Percentiles rank a stretch among this genome's conserved stretches.
Evolutionary conservation across 106 monocot genomes (phyloP).

Genomic region (Chionographis japonica): DNA sequence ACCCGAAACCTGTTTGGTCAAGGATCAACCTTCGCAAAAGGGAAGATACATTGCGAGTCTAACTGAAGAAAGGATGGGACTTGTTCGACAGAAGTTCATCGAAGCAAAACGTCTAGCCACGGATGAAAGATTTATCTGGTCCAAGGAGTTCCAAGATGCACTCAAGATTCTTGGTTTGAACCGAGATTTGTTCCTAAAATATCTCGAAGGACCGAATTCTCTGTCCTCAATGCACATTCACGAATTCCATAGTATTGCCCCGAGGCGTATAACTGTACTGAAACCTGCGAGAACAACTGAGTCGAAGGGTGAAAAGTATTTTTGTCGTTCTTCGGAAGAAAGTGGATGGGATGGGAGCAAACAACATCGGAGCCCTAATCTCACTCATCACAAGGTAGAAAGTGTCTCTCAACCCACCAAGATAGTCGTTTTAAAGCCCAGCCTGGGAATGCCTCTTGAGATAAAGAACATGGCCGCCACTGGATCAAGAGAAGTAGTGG

Average conservation of each 20-base stretch:
- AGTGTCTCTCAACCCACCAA: constrained; percentile 30
- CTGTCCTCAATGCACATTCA: constrained; percentile 17
- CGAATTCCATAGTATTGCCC: constrained; percentile 1
- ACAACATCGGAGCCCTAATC: neutral
- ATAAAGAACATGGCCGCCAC: constrained; percentile 1
- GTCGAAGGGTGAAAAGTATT: neutral
- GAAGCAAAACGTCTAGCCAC: constrained; percentile 48
- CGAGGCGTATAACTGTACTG: constrained; percentile 30
- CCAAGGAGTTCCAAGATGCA: constrained; percentile 54
- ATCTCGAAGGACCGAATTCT: constrained; percentile 40
- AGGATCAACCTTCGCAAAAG: neutral
- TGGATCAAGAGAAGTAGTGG: constrained; percentile 32
- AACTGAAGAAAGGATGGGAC: constrained; percentile 30
- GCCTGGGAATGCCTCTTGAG: constrained; percentile 26
- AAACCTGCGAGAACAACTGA: constrained; percentile 35
- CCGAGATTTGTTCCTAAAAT: constrained; percentile 52
- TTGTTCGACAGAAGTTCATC: constrained; percentile 48
- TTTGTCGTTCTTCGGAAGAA: neutral
- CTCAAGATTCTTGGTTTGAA: constrained; percentile 54
- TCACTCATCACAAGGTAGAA: constrained; percentile 16
- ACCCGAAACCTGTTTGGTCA: constrained; percentile 10
- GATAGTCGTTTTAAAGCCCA: constrained; percentile 72
- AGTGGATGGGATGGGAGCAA: neutral
- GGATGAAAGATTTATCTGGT: constrained; percentile 32
- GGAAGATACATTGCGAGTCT: constrained; percentile 4